These are phyloP conservation scores for Amauroascus verrucosus DNA, from an alignment of 2,329 filamentous ascomycete genomes.

Conservation along the genomic window DNA sequence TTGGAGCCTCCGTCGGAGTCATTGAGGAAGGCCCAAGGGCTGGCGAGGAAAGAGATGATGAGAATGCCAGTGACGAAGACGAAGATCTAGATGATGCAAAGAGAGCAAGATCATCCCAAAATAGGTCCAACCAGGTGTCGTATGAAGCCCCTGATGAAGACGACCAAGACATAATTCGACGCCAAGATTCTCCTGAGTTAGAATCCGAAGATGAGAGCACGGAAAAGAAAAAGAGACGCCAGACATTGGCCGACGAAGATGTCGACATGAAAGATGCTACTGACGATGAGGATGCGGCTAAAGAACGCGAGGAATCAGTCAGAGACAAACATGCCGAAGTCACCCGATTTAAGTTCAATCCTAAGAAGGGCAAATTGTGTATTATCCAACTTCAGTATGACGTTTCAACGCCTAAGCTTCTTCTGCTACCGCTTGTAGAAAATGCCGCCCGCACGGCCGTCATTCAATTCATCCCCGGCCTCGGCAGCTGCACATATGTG, in stretches of 20 bases:
- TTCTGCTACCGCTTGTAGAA: conserved; percentile 87
- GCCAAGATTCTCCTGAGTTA: conserved; percentile 48
- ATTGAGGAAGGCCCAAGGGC: conserved; percentile 43
- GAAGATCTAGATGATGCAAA: conserved; percentile 65
- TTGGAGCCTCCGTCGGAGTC: conserved; percentile 54
- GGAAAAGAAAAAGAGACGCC: not conserved
- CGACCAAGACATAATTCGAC: conserved; percentile 66
- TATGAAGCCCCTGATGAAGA: conserved; percentile 92
- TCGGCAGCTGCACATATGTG: conserved; percentile 61
- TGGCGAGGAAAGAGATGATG: conserved; percentile 42
- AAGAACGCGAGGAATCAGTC: conserved; percentile 53
- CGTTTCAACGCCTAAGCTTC: conserved; percentile 69
- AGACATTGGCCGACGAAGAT: conserved; percentile 27
- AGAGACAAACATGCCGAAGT: conserved; percentile 56
- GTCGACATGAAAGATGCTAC: conserved; percentile 27
- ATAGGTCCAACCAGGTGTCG: conserved; percentile 70
- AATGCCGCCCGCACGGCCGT: conserved; percentile 65
- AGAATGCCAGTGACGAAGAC: conserved; percentile 58
- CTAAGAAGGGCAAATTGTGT: conserved; percentile 61
- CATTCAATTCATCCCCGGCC: conserved; percentile 73
- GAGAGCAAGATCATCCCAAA: conserved; percentile 51
- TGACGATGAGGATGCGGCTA: conserved; percentile 28
- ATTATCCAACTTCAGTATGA: conserved; percentile 75
- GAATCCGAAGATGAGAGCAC: conserved; percentile 37
- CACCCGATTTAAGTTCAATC: conserved; percentile 69